A percentile compares a stretch with the other conserved stretches of the same genome.
Evolutionary conservation across 148 eudicot genomes (phyloP).

Genomic region (Rhododendron mucronatum): DNA sequence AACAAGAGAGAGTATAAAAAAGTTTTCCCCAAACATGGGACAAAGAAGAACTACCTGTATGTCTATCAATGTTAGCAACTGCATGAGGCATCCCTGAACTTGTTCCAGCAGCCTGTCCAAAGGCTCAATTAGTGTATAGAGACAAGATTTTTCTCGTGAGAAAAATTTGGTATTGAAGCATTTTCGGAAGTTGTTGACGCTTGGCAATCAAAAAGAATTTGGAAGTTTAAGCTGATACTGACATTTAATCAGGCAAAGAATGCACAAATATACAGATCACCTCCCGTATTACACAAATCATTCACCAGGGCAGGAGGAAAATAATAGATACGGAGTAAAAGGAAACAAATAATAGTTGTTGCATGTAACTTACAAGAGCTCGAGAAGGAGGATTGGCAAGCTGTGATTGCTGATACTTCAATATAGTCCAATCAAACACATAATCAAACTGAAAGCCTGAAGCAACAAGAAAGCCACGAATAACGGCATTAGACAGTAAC

Average conservation of each 20-base stretch:
- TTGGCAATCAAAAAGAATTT: background rate
- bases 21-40: background rate
- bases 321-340: background rate
- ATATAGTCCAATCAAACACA: slow-evolving; percentile 54
- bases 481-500: background rate
- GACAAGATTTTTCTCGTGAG: background rate
- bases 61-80: slow-evolving; percentile 45
- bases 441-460: slow-evolving; percentile 78
- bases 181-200: background rate
- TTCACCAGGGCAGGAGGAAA: background rate
- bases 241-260: background rate
- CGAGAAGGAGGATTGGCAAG: slow-evolving; percentile 81
- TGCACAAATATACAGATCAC: background rate
- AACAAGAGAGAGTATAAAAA: background rate
- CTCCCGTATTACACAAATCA: background rate
- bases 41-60: slow-evolving; percentile 42
- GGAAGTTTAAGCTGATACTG: background rate
- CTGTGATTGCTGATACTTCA: slow-evolving; percentile 59
- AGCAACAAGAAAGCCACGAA: slow-evolving; percentile 7
- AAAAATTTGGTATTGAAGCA: background rate
- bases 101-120: slow-evolving; percentile 73
- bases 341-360: background rate
- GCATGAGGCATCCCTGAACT: slow-evolving; percentile 76
- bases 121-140: background rate
- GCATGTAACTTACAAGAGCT: slow-evolving; percentile 54